These are phyloP conservation scores for Bruguiera gymnorhiza DNA, from an alignment of 345 rosid genomes.

Conservation along the genomic window DNA sequence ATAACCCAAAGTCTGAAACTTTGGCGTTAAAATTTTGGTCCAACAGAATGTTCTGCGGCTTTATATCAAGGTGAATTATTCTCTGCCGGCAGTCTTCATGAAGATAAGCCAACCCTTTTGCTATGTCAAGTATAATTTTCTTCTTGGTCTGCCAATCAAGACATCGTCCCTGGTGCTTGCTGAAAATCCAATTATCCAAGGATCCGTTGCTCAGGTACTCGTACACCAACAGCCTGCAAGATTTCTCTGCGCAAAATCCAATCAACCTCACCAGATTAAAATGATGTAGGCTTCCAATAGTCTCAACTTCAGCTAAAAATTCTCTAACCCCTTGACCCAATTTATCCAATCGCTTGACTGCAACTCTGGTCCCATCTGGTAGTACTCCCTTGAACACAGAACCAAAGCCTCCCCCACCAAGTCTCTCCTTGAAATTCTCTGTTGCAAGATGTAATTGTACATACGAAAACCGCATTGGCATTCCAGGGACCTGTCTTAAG, in stretches of 20 bases:
- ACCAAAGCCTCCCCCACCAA: slow-evolving; percentile 17
- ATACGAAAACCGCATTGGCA: slow-evolving; percentile 10
- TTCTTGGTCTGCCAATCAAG: slow-evolving; percentile 15
- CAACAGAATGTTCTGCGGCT: slow-evolving; percentile 11
- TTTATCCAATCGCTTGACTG: slow-evolving; percentile 9
- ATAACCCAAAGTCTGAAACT: slow-evolving; percentile 25
- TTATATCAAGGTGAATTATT: slow-evolving; percentile 21
- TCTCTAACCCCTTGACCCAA: background rate
- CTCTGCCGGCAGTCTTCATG: slow-evolving; percentile 21
- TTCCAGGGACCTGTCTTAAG: background rate
- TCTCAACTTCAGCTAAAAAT: slow-evolving; percentile 16
- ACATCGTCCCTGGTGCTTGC: background rate
- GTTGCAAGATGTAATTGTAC: slow-evolving; percentile 11
- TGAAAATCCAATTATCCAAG: slow-evolving; percentile 17
- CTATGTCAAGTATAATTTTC: slow-evolving; percentile 8
- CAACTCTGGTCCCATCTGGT: slow-evolving; percentile 6
- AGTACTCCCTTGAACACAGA: slow-evolving; percentile 16
- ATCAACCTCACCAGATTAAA: slow-evolving; percentile 13
- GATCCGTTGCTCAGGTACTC: slow-evolving; percentile 18
- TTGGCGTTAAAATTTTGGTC: slow-evolving; percentile 18
- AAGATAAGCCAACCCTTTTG: slow-evolving; percentile 20
- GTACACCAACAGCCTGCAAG: slow-evolving; percentile 9
- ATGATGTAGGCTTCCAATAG: slow-evolving; percentile 13
- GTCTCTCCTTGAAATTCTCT: background rate
- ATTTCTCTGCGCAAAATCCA: slow-evolving; percentile 23